Base-by-base conservation (phyloP, 108 stramenopile species). In the Cyclotella sp. region DNA sequence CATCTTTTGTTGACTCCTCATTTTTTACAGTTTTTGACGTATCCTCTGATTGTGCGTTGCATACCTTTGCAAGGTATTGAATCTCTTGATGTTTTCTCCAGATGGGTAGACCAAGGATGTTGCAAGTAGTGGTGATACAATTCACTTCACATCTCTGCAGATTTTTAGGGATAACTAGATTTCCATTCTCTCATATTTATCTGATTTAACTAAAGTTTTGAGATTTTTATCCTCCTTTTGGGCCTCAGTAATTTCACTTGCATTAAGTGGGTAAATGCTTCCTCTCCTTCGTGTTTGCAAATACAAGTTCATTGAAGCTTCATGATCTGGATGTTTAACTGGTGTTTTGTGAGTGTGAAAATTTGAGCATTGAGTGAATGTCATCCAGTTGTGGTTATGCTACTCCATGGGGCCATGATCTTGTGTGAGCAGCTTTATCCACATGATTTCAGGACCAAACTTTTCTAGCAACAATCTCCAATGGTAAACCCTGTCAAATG, bases 401-500 rank as follows among this genome's bases (percentile, higher is more conserved):
- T 49, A 3, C 47, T 49, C 9, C 6, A 49, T 24, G 1, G 57
- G 9, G 22, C 27, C 2, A 21, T 21, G 24, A 22, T 0, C 84
- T 60, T 14, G 61, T 63, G 22, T 87, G 61, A 16, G 72, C 69
- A 62, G 87, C 84, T 75, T 74, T 60, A 26, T 85, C 34, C 43
- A 81, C 61, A 7, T 40, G 12, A 84, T 77, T 29, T 60, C 57
- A 15, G 80, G 72, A 46, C 71, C 70, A 73, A 71, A 51, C 21
- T 77, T 78, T 61, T 83, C 84, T 28, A 88, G n/a, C 24, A 77
- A 54, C 21, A 85, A 55, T 42, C 83, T 63, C 88, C 88, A 88
- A 5, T 83, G 42, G 28, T 81, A 40, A 6, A 86, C 85, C 10
- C 85, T 55, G 13, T 75, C 55, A 6, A 69, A 68, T 18, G 67